Base-by-base conservation (phyloP, 1,284 basidiomycete genomes). In the Papiliotrema terrestris region DNA sequence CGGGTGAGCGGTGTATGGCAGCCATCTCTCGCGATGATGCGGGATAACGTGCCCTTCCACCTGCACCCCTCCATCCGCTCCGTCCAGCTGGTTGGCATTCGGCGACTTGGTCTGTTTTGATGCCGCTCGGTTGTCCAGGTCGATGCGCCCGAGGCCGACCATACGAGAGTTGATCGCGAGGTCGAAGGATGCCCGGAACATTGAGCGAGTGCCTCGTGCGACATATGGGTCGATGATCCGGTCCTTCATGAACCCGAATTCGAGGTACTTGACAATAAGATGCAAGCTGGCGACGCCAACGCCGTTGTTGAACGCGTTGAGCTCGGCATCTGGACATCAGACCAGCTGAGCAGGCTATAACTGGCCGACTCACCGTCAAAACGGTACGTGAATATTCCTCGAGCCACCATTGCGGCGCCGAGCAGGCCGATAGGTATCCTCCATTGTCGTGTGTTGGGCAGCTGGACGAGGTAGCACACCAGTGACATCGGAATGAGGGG, bases 271-370 rank as follows among this genome's bases (percentile, higher is more conserved):
- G 35, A 62, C 51, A 3, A 54, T 47, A 1, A 72, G 51, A 48
- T 72, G 71, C 9, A 75, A 43, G 22, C 55, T 51, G 22, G 60
- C 55, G 20, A 73, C 65, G 3, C 57, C 62, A 23, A 66, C 20
- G 29, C 59, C 63, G 41, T 65, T 62, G 55, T 73, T 73, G 54
- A 69, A 64, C 0, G 64, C 66, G 45, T 71, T 69, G 39, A 59
- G 50, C 26, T 59, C 50, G 25, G 64, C 65, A 48, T 65, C 71
- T 72, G 54, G 17, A 9, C 19, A 15, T 35, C 17, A 45, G 39
- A 19, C 3, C 17, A 13, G n/a, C n/a, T n/a, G 9, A 20, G 8
- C 23, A 6, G 26, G 39, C 44, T 29, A n/a, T 4, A 19, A 25
- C 22, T 36, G 43, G 15, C 19, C 5, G 48, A 46, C 45, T 39